Conservation (phyloP, 352 stramenopile species). For the Phytophthora pisi region DNA sequence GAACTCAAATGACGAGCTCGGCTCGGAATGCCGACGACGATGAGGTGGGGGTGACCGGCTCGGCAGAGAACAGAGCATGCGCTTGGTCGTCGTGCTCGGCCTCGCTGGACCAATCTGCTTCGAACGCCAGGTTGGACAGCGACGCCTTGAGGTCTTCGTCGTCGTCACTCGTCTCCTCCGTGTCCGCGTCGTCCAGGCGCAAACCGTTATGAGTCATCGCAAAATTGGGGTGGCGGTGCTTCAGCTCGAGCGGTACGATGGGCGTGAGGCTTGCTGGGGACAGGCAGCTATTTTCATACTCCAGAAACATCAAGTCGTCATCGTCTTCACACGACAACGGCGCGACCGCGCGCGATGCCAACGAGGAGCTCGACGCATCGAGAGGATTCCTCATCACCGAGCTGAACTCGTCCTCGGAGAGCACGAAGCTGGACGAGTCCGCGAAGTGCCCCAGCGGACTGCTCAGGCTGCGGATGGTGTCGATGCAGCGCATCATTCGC, state of each 20-base stretch:
- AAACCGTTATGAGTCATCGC: slow-evolving; percentile 20
- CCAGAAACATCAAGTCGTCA: slow-evolving; percentile 40
- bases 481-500: slow-evolving; percentile 81
- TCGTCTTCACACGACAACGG: slow-evolving; percentile 21
- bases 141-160: slow-evolving; percentile 44
- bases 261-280: slow-evolving; percentile 34
- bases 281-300: slow-evolving; percentile 36
- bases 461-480: slow-evolving; percentile 61
- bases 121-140: slow-evolving; percentile 74
- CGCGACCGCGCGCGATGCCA: slow-evolving; percentile 7
- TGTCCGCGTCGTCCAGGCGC: slow-evolving; percentile 16
- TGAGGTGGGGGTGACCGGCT: slow-evolving; percentile 11
- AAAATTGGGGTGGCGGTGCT: slow-evolving; percentile 40
- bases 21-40: slow-evolving; percentile 15
- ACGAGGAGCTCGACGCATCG: slow-evolving; percentile 1
- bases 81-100: slow-evolving; percentile 12
- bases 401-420: slow-evolving; percentile 67
- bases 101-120: slow-evolving; percentile 77
- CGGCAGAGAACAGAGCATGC: slow-evolving; percentile 15
- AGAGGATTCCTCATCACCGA: slow-evolving; percentile 37
- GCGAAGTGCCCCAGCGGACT: slow-evolving; percentile 56
- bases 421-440: slow-evolving; percentile 76
- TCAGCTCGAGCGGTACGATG: slow-evolving; percentile 61
- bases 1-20: slow-evolving; percentile 29
- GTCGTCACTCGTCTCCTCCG: slow-evolving; percentile 31